Conservation (phyloP, 768 basidiomycete genomes). For the Aureoboletus auriporus region DNA sequence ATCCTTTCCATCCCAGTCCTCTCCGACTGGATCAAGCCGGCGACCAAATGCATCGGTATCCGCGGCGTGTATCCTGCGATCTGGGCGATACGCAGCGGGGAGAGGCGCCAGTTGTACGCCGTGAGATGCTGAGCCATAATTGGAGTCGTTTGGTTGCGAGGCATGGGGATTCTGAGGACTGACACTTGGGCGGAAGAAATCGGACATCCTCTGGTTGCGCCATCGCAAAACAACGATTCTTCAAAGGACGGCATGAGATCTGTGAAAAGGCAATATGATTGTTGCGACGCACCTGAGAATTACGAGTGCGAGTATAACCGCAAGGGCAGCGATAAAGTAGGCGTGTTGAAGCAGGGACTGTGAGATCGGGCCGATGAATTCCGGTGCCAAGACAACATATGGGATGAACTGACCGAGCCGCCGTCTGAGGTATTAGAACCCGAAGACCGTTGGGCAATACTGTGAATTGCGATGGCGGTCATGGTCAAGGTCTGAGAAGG, state of each 20-base stretch:
- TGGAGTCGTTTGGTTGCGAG: background rate
- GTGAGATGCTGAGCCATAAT: constrained; percentile 8
- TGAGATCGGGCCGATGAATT: background rate
- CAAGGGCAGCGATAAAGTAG: constrained; percentile 21
- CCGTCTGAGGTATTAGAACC: background rate
- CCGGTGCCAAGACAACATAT: background rate
- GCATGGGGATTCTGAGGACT: background rate
- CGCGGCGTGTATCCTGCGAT: constrained; percentile 27
- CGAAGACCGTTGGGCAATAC: constrained; percentile 1
- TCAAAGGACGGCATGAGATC: constrained; percentile 1
- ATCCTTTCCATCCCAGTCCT: constrained; percentile 40
- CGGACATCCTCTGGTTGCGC: constrained; percentile 10
- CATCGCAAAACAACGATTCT: constrained; percentile 24
- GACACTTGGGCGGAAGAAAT: constrained; percentile 18
- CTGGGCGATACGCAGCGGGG: constrained; percentile 19
- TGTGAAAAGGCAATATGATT: background rate
- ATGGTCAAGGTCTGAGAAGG: background rate
- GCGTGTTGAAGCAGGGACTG: constrained; percentile 21
- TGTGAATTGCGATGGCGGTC: constrained; percentile 5
- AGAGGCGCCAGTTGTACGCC: constrained; percentile 16
- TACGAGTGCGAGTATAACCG: constrained; percentile 13
- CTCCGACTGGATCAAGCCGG: constrained; percentile 29
- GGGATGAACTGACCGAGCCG: constrained; percentile 8
- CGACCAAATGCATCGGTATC: constrained; percentile 42
- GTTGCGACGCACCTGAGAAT: constrained; percentile 16